Conservation (phyloP, 768 basidiomycete species). For the Auriscalpium microsporum region DNA sequence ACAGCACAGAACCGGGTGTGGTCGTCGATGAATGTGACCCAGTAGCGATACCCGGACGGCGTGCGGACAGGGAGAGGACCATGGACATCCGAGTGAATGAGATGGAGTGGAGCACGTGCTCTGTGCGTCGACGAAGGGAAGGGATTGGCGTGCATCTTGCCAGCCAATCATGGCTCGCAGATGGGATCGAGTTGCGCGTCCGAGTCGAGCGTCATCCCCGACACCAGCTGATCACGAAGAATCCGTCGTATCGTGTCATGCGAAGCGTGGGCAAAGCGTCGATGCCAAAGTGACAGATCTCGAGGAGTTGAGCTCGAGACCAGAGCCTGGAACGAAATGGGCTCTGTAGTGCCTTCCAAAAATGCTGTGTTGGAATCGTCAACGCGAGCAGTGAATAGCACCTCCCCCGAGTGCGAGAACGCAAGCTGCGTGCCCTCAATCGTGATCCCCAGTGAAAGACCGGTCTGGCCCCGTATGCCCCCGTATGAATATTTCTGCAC, state of each 20-base stretch:
- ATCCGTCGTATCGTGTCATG: constrained; percentile 5
- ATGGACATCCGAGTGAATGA: constrained; percentile 21
- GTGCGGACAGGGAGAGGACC: constrained; percentile 6
- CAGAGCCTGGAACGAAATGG: background rate
- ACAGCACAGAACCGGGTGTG: too few species aligned
- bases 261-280: constrained; percentile 17
- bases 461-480: too few species aligned
- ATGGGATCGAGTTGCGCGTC: constrained; percentile 13
- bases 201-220: too few species aligned
- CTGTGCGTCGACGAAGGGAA: constrained; percentile 10
- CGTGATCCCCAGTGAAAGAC: too few species aligned
- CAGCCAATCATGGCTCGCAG: constrained; percentile 15
- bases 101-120: constrained; percentile 8
- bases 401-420: too few species aligned
- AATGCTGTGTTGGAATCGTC: constrained; percentile 12
- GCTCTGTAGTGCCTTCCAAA: constrained; percentile 13
- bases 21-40: too few species aligned
- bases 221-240: constrained; percentile 8
- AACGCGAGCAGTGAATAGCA: background rate
- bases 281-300: constrained; percentile 17
- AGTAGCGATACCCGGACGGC: too few species aligned
- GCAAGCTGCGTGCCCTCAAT: too few species aligned
- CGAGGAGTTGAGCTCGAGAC: constrained; percentile 6
- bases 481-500: too few species aligned
- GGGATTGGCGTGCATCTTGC: constrained; percentile 18